Conservation (phyloP, 1,139 yeast species). For the Hansenula lynferdii region DNA sequence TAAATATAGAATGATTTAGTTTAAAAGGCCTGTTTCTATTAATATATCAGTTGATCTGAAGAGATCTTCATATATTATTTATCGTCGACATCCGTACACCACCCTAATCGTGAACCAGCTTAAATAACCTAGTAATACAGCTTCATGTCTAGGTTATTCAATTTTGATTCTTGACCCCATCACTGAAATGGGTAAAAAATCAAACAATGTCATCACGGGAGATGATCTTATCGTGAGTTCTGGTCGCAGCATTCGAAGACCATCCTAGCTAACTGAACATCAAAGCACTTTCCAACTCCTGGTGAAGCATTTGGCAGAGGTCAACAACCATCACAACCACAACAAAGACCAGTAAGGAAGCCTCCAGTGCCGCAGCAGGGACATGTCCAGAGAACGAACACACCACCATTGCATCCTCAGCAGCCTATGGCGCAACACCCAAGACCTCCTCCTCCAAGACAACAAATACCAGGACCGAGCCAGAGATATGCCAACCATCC, state of each 20-base stretch:
- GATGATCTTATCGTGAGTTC: constrained; percentile 1
- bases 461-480: constrained; percentile 1
- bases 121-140: no score
- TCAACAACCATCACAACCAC: constrained; percentile 4
- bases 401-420: constrained; percentile 3
- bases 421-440: neutral
- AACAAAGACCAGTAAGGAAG: constrained; percentile 2
- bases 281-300: constrained; percentile 26
- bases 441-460: neutral
- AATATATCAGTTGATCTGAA: no score
- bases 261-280: no score
- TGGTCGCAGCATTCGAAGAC: neutral
- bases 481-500: neutral
- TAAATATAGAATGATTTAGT: no score
- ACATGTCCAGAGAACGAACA: neutral
- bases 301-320: constrained; percentile 24
- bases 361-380: neutral
- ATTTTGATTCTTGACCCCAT: no score
- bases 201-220: neutral
- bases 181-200: constrained; percentile 1
- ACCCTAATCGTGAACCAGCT: no score
- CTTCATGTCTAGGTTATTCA: no score
- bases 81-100: no score
- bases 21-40: no score
- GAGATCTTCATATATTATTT: no score